A percentile compares a stretch with the other conserved stretches of the same genome.
These are phyloP conservation scores for Rubia tinctorum DNA, from an alignment of 305 asterid genomes.

Conservation along the genomic window DNA sequence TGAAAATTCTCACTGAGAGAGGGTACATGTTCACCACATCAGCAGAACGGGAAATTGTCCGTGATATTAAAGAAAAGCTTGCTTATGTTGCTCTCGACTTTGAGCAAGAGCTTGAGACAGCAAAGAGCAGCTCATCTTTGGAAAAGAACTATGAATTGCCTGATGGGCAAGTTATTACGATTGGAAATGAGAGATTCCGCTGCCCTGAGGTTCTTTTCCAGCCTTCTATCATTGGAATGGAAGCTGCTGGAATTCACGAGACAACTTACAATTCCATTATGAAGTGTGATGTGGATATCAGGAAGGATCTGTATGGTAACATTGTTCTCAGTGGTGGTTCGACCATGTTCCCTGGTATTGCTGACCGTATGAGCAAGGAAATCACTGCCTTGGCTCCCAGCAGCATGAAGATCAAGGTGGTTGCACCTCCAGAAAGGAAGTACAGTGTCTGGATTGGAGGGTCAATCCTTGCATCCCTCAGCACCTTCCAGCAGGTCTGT, in stretches of 20 bases:
- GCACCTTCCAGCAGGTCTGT: constrained; percentile 63
- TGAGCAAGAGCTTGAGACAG: constrained; percentile 60
- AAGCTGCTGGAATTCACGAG: constrained; percentile 65
- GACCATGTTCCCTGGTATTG: constrained; percentile 63
- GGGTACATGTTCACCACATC: constrained; percentile 73
- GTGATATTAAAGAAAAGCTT: constrained; percentile 60
- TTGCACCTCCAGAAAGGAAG: constrained; percentile 64
- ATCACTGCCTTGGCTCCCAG: constrained; percentile 68
- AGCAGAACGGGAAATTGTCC: constrained; percentile 73
- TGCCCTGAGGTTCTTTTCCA: constrained; percentile 68
- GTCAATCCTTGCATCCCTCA: constrained; percentile 67
- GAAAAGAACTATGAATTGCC: constrained; percentile 72
- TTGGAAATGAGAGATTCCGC: constrained; percentile 66
- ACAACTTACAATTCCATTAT: constrained; percentile 60
- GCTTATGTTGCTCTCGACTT: constrained; percentile 62
- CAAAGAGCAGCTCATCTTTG: constrained; percentile 57
- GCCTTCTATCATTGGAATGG: constrained; percentile 65
- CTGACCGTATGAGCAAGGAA: constrained; percentile 69
- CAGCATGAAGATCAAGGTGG: constrained; percentile 68
- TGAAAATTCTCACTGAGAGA: constrained; percentile 69
- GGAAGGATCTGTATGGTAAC: constrained; percentile 61
- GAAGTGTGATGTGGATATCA: constrained; percentile 65
- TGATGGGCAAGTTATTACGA: constrained; percentile 59
- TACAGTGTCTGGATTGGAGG: constrained; percentile 79
- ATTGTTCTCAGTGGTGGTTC: constrained; percentile 65